Conservation (phyloP, 2,329 filamentous ascomycete genomes). For the Escovopsis sp. region DNA sequence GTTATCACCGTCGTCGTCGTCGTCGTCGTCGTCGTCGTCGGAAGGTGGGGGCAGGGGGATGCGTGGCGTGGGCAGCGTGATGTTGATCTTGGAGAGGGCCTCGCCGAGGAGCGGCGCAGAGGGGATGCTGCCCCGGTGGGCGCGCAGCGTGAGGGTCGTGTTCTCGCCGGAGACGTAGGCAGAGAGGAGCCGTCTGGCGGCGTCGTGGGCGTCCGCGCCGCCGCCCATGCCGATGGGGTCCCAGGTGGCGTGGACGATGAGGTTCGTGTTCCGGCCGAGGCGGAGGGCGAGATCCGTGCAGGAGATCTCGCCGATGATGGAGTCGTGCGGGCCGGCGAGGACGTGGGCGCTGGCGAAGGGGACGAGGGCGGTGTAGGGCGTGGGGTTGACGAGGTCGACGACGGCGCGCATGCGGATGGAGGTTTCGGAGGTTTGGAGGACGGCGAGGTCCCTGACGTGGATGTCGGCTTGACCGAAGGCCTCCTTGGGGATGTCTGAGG, state of each 20-base stretch:
- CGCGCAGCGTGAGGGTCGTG: conserved; percentile 58
- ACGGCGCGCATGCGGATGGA: conserved; percentile 56
- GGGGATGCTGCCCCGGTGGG: conserved; percentile 60
- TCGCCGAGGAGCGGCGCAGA: conserved; percentile 54
- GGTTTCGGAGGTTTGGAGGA: conserved; percentile 56
- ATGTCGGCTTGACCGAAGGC: conserved; percentile 36
- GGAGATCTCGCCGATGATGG: conserved; percentile 59
- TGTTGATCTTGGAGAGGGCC: conserved; percentile 54
- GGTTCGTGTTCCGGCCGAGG: conserved; percentile 55
- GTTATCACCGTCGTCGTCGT: conserved; percentile 19
- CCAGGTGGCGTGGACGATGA: conserved; percentile 58
- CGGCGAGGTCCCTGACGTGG: conserved; percentile 52
- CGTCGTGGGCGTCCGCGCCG: conserved; percentile 42
- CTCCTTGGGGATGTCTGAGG: conserved; percentile 42
- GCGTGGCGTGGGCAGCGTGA: conserved; percentile 57
- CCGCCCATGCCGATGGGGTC: conserved; percentile 48
- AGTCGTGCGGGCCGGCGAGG: conserved; percentile 49
- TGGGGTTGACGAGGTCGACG: conserved; percentile 82
- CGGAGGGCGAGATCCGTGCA: conserved; percentile 46
- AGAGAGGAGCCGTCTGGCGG: conserved; percentile 62
- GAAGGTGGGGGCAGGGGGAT: conserved; percentile 46
- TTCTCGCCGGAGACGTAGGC: conserved; percentile 82
- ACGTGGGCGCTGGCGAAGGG: conserved; percentile 69
- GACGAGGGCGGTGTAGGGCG: conserved; percentile 67
- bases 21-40: conserved; percentile 24